Conservation (phyloP, 1,139 yeast species). For the Ogataea hybrid region DNA sequence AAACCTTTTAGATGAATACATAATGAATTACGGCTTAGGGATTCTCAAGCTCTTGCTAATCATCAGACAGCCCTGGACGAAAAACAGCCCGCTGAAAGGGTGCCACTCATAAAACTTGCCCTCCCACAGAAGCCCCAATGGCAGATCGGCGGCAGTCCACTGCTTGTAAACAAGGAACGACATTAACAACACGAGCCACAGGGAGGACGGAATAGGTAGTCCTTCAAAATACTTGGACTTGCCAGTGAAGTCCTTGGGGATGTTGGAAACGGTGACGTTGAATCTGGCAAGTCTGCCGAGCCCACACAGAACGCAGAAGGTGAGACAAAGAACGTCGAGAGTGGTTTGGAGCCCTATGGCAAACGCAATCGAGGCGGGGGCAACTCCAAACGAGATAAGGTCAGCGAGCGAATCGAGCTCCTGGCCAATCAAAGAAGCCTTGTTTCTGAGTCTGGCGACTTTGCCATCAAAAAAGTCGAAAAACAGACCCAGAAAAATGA, state of each 20-base stretch:
- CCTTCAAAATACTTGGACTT: conserved; percentile 90
- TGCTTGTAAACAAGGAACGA: conserved; percentile 58
- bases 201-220: conserved; percentile 88
- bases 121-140: conserved; percentile 59
- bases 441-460: conserved; percentile 91
- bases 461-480: conserved; percentile 97
- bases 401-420: conserved; percentile 97
- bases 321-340: conserved; percentile 69
- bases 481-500: conserved; percentile 83
- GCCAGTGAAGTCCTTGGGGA: conserved; percentile 85
- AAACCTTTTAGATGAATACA: conserved; percentile 16
- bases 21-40: conserved; percentile 65
- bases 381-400: conserved; percentile 86
- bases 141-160: conserved; percentile 42
- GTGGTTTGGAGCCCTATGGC: conserved; percentile 87
- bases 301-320: conserved; percentile 91
- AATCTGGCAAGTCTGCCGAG: conserved; percentile 91
- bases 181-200: conserved; percentile 71
- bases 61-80: conserved; percentile 85
- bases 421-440: conserved; percentile 93
- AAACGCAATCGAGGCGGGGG: conserved; percentile 92
- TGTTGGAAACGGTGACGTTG: conserved; percentile 87
- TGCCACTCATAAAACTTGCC: conserved; percentile 71
- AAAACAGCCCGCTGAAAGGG: conserved; percentile 60
- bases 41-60: conserved; percentile 87